These are phyloP conservation scores for Monosporozyma siamensis DNA, from an alignment of 805 yeast species.

Conservation along the genomic window DNA sequence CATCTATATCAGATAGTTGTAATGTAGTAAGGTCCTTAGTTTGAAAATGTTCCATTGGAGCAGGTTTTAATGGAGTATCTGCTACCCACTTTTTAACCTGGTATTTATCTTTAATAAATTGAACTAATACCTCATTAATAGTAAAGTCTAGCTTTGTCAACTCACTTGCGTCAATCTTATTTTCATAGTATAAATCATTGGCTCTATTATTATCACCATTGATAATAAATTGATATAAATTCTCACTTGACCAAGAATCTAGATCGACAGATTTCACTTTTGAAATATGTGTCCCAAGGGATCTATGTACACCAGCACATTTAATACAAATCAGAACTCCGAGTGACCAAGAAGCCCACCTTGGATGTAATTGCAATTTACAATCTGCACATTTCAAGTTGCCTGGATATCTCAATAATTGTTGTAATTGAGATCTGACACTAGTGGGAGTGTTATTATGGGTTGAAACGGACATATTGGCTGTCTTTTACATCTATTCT, in stretches of 20 bases:
- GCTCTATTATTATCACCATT: slow-evolving; percentile 76
- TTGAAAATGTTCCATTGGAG: slow-evolving; percentile 13
- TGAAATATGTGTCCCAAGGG: slow-evolving; percentile 92
- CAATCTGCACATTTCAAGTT: slow-evolving; percentile 87
- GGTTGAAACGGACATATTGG: too few relatives aligned
- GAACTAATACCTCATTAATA: slow-evolving; percentile 72
- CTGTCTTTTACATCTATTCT: too few relatives aligned
- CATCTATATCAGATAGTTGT: too few relatives aligned
- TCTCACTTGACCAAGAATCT: slow-evolving; percentile 94
- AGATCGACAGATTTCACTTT: slow-evolving; percentile 88
- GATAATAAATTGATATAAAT: slow-evolving; percentile 64
- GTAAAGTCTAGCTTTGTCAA: slow-evolving; percentile 44
- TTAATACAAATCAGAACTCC: slow-evolving; percentile 89
- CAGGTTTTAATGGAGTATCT: slow-evolving; percentile 1
- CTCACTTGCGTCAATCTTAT: slow-evolving; percentile 30
- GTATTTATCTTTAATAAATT: slow-evolving; percentile 85
- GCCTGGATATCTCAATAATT: slow-evolving; percentile 62
- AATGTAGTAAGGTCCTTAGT: background rate
- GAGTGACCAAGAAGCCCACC: slow-evolving; percentile 98
- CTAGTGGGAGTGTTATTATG: background rate
- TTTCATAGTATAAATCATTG: slow-evolving; percentile 70
- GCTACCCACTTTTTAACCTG: slow-evolving; percentile 78
- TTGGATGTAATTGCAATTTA: slow-evolving; percentile 77
- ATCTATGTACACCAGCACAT: slow-evolving; percentile 91
- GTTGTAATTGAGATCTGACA: slow-evolving; percentile 39